Evolutionary conservation across 345 rosid genomes (phyloP).

Genomic region (Citrus maxima): DNA sequence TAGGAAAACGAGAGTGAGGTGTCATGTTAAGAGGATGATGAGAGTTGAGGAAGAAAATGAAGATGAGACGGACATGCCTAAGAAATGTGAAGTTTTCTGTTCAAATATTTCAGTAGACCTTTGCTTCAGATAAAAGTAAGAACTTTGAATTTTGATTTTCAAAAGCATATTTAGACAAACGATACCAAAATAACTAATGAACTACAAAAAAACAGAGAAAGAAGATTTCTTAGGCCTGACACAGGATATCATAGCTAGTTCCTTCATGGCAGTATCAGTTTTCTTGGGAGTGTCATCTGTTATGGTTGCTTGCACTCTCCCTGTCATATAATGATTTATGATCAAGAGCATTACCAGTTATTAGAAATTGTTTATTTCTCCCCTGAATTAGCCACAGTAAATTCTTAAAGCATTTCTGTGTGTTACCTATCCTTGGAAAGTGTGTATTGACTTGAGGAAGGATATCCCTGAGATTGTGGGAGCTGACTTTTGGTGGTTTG

Average conservation of each 20-base stretch:
- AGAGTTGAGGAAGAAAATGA: not conserved
- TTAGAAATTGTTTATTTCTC: no score
- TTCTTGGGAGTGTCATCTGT: not conserved
- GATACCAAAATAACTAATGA: not conserved
- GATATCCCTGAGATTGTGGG: not conserved
- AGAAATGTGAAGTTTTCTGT: not conserved
- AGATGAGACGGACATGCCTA: not conserved
- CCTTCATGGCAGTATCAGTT: not conserved
- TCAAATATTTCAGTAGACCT: not conserved
- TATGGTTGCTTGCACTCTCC: not conserved
- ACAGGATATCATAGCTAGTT: not conserved
- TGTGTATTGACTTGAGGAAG: not conserved
- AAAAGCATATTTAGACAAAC: not conserved
- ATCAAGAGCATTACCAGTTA: no score
- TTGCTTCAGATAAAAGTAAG: not conserved
- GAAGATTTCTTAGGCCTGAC: not conserved
- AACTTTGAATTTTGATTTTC: not conserved
- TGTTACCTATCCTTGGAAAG: not conserved
- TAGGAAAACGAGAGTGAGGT: not conserved
- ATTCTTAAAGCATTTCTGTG: not conserved
- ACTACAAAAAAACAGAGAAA: not conserved
- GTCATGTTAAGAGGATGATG: not conserved
- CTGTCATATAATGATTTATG: not conserved
- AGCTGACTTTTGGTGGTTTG: not conserved
- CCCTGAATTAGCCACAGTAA: no score